Evolutionary conservation across 2,329 filamentous ascomycete genomes (phyloP), one percentile per base, ranked within the genome.

Genomic region (Fusarium tricinctum): DNA sequence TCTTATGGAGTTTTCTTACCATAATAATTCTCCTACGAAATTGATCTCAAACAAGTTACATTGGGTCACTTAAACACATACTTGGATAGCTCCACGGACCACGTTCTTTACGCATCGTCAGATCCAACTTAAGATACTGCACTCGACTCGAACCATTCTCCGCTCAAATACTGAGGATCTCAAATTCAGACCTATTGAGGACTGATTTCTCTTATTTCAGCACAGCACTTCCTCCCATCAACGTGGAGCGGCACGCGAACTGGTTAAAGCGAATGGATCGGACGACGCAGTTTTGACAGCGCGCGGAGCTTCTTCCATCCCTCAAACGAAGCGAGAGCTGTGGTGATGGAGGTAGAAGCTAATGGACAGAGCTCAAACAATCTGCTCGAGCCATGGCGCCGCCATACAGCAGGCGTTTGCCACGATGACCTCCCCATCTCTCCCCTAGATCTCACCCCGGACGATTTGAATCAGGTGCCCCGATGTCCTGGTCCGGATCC

Each of bases 291-390:
- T 63, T 68, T 58, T 73, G 58, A 73, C 58, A 51, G 58, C 57
- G 58, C 58, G 49, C 54, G 69, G 67, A 72, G 70, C 57, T 56
- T 58, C 58, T 57, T 63, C 56, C 59, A 55, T 59, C 61, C 59
- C 60, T 63, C 46, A 62, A 42, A 38, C 70, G 68, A 68, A 71
- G 70, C 58, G 63, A 42, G 63, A 68, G 66, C 68, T 72, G 59
- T 73, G 46, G 70, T 63, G 28, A 74, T 74, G 70, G 72, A 74
- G 63, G 64, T 74, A 63, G 72, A 70, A 51, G 48, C 69, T 14
- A 73, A 62, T 45, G 60, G 62, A n/a, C 70, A 73, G 66, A 71
- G 39, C 50, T 69, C 72, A 44, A 63, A 70, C 32, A 67, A 63
- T 47, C 54, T 73, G 47, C 66, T 74, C 42, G 72, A 74, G 64